Conservation (phyloP, 768 basidiomycete genomes). For the Mycena crocata region DNA sequence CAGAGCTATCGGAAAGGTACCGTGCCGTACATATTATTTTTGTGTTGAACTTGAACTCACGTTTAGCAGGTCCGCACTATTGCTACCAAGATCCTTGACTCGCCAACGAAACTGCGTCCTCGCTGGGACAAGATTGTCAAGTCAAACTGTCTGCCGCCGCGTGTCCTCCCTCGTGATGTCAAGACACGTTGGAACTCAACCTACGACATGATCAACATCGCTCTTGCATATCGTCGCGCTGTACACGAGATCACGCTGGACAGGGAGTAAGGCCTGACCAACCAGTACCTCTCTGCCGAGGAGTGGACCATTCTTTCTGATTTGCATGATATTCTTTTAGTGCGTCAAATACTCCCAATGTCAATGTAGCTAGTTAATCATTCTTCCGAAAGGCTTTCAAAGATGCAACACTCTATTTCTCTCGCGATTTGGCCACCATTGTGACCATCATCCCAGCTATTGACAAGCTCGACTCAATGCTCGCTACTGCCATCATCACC, state of each 20-base stretch:
- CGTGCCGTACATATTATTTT: not conserved
- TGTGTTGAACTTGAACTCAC: not conserved
- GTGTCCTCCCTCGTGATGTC: slow-evolving; percentile 39
- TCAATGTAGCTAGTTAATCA: not conserved
- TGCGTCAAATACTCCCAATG: not conserved
- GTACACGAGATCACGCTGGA: slow-evolving; percentile 21
- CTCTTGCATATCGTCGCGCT: slow-evolving; percentile 21
- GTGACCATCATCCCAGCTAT: slow-evolving; percentile 45
- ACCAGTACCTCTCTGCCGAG: slow-evolving; percentile 21
- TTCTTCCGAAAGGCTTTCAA: slow-evolving; percentile 37
- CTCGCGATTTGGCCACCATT: slow-evolving; percentile 31
- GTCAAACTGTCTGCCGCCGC: not conserved
- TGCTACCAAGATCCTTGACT: slow-evolving; percentile 37
- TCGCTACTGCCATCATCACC: slow-evolving; percentile 30
- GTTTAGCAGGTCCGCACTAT: slow-evolving; percentile 31
- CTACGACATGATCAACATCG: slow-evolving; percentile 32
- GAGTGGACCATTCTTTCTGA: slow-evolving; percentile 30
- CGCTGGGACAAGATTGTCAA: slow-evolving; percentile 32
- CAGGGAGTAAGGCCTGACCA: not conserved
- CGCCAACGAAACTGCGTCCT: slow-evolving; percentile 35
- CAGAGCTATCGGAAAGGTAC: slow-evolving; percentile 20
- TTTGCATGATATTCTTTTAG: slow-evolving; percentile 9
- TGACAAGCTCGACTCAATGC: slow-evolving; percentile 38
- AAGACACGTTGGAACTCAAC: too few relatives aligned
- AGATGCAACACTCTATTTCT: slow-evolving; percentile 40